These are phyloP conservation scores for Elongisporangium prolatum DNA, from an alignment of 352 stramenopile species.

Conservation along the genomic window DNA sequence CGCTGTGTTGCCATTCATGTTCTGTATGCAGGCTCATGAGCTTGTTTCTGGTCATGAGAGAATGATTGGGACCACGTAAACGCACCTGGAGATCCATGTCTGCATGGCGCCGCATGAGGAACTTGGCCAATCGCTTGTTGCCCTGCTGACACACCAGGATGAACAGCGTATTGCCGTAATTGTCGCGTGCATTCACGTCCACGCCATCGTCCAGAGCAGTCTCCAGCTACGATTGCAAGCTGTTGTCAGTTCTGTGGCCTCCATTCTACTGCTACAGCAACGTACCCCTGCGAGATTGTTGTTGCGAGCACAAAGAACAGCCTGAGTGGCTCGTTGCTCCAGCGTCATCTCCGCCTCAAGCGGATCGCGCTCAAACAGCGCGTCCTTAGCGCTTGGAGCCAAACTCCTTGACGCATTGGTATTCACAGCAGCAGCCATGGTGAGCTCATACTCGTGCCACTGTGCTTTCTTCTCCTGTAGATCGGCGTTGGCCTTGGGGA, in stretches of 20 bases:
- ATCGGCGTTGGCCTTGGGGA: constrained; percentile 46
- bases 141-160: constrained; percentile 94
- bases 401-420: neutral
- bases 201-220: constrained; percentile 85
- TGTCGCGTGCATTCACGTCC: constrained; percentile 88
- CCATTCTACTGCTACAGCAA: neutral
- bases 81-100: constrained; percentile 89
- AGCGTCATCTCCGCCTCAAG: constrained; percentile 25
- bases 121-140: constrained; percentile 94
- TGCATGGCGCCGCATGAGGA: constrained; percentile 89
- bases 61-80: too few species aligned
- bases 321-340: constrained; percentile 41
- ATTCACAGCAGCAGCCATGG: neutral
- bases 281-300: constrained; percentile 76
- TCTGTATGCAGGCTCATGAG: constrained; percentile 48
- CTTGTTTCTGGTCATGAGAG: too few species aligned
- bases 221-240: constrained; percentile 59
- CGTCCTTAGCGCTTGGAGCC: constrained; percentile 17
- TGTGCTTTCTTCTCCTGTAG: constrained; percentile 58
- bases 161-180: constrained; percentile 94
- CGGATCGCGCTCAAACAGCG: constrained; percentile 38
- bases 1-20: constrained; percentile 93
- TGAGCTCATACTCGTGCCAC: constrained; percentile 30
- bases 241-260: neutral
- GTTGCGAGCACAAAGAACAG: constrained; percentile 67